These are phyloP conservation scores for Rubia yunnanensis DNA, from an alignment of 257 asterid species.

Conservation along the genomic window DNA sequence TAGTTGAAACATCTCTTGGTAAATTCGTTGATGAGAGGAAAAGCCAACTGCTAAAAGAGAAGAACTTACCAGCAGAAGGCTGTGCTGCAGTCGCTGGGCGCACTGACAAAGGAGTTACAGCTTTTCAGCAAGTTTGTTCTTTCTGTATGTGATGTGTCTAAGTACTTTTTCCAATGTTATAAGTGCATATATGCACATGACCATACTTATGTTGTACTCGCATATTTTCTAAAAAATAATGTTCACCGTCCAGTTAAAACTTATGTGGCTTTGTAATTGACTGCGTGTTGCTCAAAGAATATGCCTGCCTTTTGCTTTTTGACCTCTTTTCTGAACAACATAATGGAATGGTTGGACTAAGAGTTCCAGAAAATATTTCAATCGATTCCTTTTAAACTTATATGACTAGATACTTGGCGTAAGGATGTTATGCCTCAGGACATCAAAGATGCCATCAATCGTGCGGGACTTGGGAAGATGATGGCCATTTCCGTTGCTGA, in stretches of 20 bases:
- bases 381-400: not conserved
- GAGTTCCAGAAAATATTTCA: not conserved
- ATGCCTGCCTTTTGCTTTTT: not conserved
- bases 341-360: not conserved
- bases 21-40: conserved; percentile 78
- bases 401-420: conserved; percentile 81
- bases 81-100: conserved; percentile 81
- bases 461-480: conserved; percentile 60
- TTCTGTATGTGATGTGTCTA: conserved; percentile 53
- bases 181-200: not conserved
- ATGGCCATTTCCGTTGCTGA: conserved; percentile 59
- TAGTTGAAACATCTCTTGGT: conserved; percentile 72
- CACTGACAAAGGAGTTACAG: conserved; percentile 97
- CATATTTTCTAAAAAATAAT: not conserved
- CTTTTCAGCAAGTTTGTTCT: conserved; percentile 88
- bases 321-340: not conserved
- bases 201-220: not conserved
- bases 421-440: conserved; percentile 57
- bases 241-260: not conserved
- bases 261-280: not conserved
- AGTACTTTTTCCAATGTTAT: not conserved
- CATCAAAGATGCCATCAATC: conserved; percentile 51
- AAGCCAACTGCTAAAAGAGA: conserved; percentile 60
- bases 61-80: conserved; percentile 70
- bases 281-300: not conserved